These are phyloP conservation scores for Penicillium arizonense DNA, from an alignment of 495 filamentous ascomycete species.

Conservation along the genomic window DNA sequence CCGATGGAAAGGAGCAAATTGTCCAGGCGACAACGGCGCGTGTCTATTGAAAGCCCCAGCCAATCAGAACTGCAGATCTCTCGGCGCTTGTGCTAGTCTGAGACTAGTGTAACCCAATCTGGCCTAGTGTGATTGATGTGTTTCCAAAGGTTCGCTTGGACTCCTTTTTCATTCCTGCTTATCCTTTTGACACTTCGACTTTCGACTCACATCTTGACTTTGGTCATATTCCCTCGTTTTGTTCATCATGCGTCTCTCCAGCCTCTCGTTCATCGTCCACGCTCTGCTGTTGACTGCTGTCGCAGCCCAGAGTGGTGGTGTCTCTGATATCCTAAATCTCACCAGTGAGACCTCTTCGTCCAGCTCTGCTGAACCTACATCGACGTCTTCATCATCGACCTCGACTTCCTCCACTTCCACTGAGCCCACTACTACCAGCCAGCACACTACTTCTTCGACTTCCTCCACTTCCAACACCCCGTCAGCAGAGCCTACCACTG, in stretches of 20 bases:
- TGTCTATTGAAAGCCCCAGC: not conserved
- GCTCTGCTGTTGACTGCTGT: conserved; percentile 38
- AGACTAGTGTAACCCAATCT: not conserved
- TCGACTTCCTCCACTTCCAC: conserved; percentile 9
- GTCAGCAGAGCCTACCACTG: conserved; percentile 6
- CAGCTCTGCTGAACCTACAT: conserved; percentile 15
- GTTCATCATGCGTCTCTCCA: conserved; percentile 38
- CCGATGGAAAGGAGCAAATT: not conserved
- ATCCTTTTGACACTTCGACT: conserved; percentile 7
- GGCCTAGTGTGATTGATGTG: not conserved
- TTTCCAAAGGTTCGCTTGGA: conserved; percentile 5
- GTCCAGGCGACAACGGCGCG: not conserved
- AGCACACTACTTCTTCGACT: conserved; percentile 18
- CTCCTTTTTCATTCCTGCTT: conserved; percentile 6
- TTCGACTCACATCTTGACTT: conserved; percentile 3
- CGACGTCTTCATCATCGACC: conserved; percentile 13
- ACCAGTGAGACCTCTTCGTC: conserved; percentile 17
- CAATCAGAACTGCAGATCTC: not conserved
- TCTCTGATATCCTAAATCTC: conserved; percentile 19
- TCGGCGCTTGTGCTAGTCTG: not conserved
- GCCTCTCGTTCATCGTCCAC: conserved; percentile 36
- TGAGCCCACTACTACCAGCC: conserved; percentile 15
- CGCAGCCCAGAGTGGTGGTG: conserved; percentile 33
- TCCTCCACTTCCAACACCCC: conserved; percentile 11
- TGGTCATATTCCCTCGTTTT: conserved; percentile 14